Percentiles rank a stretch among this genome's conserved stretches.
Evolutionary conservation across 495 filamentous ascomycete genomes (phyloP).

Genomic region (Trichodelitschia bisporula): DNA sequence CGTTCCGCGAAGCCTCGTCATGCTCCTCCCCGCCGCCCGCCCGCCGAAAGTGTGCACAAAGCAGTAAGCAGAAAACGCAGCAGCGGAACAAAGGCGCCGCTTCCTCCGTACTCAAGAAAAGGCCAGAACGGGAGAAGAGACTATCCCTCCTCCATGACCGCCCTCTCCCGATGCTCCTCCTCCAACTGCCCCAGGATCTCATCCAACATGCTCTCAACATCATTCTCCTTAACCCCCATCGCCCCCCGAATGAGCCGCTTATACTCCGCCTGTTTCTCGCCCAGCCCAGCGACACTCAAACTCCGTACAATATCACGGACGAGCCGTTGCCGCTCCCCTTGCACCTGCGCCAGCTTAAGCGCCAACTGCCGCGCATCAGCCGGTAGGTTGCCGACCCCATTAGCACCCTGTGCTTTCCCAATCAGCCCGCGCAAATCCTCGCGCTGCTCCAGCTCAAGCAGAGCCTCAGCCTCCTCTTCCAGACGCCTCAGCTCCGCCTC

Average conservation of each 20-base stretch:
- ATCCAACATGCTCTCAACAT: constrained; percentile 17
- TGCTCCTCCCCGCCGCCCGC: too few species aligned
- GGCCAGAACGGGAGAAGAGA: too few species aligned
- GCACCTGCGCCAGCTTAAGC: constrained; percentile 7
- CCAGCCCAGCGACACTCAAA: constrained; percentile 13
- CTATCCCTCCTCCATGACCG: constrained; percentile 13
- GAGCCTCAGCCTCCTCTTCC: constrained; percentile 1
- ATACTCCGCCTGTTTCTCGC: constrained; percentile 13
- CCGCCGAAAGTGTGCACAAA: too few species aligned
- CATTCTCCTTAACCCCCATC: constrained; percentile 15
- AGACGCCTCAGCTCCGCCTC: background rate
- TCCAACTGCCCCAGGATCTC: constrained; percentile 26
- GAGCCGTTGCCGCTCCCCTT: constrained; percentile 11
- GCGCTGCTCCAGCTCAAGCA: background rate
- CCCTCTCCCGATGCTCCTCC: constrained; percentile 18
- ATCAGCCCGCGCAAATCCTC: background rate
- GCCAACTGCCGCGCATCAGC: constrained; percentile 10
- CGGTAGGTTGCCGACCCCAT: constrained; percentile 2
- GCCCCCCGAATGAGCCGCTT: constrained; percentile 17
- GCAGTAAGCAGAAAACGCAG: too few species aligned
- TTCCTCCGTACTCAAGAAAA: too few species aligned
- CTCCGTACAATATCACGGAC: constrained; percentile 11
- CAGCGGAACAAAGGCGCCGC: too few species aligned
- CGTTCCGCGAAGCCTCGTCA: too few species aligned
- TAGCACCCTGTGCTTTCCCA: background rate